These are phyloP conservation scores for Teratosphaeriaceae sp. DNA, from an alignment of 2,329 filamentous ascomycete genomes.

Conservation along the genomic window DNA sequence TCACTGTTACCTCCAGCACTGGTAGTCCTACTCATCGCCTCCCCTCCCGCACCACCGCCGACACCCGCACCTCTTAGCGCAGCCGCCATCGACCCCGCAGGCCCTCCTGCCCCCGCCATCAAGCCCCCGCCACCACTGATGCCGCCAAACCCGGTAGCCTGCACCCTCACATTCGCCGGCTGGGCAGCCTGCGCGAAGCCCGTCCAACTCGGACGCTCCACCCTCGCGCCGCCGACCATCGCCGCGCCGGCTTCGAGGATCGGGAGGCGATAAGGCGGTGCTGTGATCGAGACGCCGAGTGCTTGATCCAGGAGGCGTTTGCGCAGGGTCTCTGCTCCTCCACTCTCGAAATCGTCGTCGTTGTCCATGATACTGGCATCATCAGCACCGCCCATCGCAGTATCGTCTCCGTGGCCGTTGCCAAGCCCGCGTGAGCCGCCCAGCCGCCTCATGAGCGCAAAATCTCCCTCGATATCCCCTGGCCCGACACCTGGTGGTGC, in stretches of 20 bases:
- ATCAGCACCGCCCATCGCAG: constrained; percentile 16
- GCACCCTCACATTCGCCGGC: too few species aligned
- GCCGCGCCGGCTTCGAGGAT: constrained; percentile 30
- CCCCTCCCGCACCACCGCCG: constrained; percentile 1
- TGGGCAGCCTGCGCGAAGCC: constrained; percentile 29
- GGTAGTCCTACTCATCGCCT: constrained; percentile 23
- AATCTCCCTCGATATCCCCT: constrained; percentile 42
- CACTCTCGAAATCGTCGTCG: constrained; percentile 9
- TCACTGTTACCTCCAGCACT: constrained; percentile 21
- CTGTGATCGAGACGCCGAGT: constrained; percentile 17
- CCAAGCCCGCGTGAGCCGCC: constrained; percentile 12
- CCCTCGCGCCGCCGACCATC: constrained; percentile 23
- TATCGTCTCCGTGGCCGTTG: constrained; percentile 20
- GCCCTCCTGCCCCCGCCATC: background rate
- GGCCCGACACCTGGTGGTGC: constrained; percentile 37
- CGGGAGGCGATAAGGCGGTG: constrained; percentile 29
- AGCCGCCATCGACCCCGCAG: constrained; percentile 1
- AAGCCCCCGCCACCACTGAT: background rate
- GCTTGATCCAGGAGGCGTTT: constrained; percentile 28
- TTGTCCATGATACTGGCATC: constrained; percentile 13
- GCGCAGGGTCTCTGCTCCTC: constrained; percentile 1
- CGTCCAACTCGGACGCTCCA: constrained; percentile 26
- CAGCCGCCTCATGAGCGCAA: constrained; percentile 38
- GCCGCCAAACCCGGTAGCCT: background rate
- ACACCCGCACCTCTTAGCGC: constrained; percentile 5